Evolutionary conservation across 1,139 yeast species (phyloP), one percentile per base, ranked within the genome.

Genomic region (Saccharomyces pastorianus): DNA sequence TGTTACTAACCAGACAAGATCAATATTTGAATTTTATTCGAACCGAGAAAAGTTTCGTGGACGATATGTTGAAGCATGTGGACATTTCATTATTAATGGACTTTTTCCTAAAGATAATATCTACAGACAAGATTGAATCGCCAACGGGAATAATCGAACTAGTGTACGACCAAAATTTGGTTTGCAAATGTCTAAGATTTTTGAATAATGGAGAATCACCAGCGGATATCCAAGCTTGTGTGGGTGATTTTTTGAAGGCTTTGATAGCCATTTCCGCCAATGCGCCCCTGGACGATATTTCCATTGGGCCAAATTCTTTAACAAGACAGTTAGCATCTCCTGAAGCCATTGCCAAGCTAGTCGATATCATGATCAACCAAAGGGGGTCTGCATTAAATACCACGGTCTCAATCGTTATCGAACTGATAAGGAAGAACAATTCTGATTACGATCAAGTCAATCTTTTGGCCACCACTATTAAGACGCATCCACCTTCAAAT

Each of bases 371-470:
- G 88, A 75, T 90, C 32, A 74, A 80, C 56, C 95, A 96, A 44
- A 64, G 72, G 46, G 96, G 97, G 0, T 82, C 88, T 56, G 96
- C 96, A 0, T 75, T 93, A 62, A 88, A 96, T 27, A 89, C 93
- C 53, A 96, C 96, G 25, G 98, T 93, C 14, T 96, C 98, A 6
- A 89, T 93, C 53, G 87, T 95, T 48, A 93, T 93, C 65, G 99
- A 93, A 68, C 84, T 93, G 56, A 95, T 95, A 63, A 79, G 99
- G 60, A 93, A 93, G 68, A 93, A 93, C 70, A 93, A 93, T 70
- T 88, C 96, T 4, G 99, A 93, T 71, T 93, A 93, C 71, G 99
- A 93, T 71, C 82, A 85, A 54, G 83, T 89, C 49, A 96, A 96
- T 42, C 85, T 93, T 49, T 76, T 90, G 61, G 84, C 85, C 67